Evolutionary conservation across 2,329 filamentous ascomycete species (phyloP), one percentile per base, ranked within the genome.

Genomic region (Ophiognomonia clavigignenti-juglandacearum): DNA sequence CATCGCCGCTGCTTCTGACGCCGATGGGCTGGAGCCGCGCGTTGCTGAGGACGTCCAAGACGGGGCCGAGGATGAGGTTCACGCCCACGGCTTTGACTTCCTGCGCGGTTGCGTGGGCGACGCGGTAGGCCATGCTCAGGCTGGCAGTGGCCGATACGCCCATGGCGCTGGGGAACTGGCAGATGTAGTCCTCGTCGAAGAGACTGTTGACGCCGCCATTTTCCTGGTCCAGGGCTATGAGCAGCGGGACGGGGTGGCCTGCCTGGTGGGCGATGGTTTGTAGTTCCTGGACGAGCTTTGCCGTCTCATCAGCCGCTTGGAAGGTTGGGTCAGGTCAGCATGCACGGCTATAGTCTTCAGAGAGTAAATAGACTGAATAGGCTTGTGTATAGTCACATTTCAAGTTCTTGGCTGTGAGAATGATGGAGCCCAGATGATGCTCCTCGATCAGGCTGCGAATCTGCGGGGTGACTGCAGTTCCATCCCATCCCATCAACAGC

Each of bases 151-250:
- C 93, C n/a, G 92, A 90, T 51, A 96, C 78, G 11, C 91, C 92
- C 92, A 98, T 97, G 53, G 92, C 88, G 60, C 91, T 96, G 8
- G 93, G 93, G 57, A 96, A 98, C 63, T 97, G 93, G 55, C 89
- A 90, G 56, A 97, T 92, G 63, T 91, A 93, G 60, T 93, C 88
- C 57, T 96, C 90, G 64, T 97, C 92, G 60, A 95, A 96, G 3
- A 97, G 77, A 67, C 89, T 96, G 70, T 96, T 97, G 64, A 96
- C 92, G 3, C 92, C 91, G 54, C 93, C 93, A 80, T 98, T 97
- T 65, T 98, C 93, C 64, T 98, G 93, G 62, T 97, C 93, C 31
- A 97, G 73, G 32, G 87, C 91, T 57, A 98, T 96, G 45, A 95
- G 74, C 16, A 98, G 71, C 2, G 93, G 93, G 3, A 92, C 85